Evolutionary conservation across 768 basidiomycete genomes (phyloP), one percentile per base, ranked within the genome.

Genomic region (Collybia nuda): DNA sequence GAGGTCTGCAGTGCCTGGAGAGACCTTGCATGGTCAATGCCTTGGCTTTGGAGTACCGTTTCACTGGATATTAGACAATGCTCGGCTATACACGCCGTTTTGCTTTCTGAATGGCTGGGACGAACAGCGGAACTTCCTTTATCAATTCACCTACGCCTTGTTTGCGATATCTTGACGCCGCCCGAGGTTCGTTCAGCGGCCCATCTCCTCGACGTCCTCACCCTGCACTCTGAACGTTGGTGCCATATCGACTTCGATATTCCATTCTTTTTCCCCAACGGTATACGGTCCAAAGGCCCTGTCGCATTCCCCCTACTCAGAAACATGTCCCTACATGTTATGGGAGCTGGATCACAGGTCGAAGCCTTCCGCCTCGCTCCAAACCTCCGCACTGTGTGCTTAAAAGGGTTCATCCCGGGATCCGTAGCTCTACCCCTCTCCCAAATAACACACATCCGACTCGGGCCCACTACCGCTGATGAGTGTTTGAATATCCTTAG

Each of bases 11-110:
- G 53, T 14, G 52, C 64, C 22, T 66, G 65, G 65, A 52, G 67
- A 18, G 54, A 60, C 9, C 57, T 65, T 43, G 65, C 62, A 21
- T 65, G 64, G 64, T 54, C 61, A n/a, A 64, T 65, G 48, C 65
- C 67, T 2, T 60, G 54, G 40, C 60, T 68, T 9, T 66, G 67
- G 64, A 53, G 57, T 18, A 56, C 52, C 21, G 51, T 66, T 21
- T 58, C 54, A 36, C 52, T 67, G 17, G 53, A 45, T 18, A 53
- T 58, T 11, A 45, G 60, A 12, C 40, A 51, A 21, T 58, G 54
- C 7, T 54, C 60, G 12, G 44, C 53, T 9, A 22, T 39, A 12
- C 61, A 62, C 47, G 56, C 55, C 37, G 40, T 49, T 8, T 47
- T 65, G 14, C 50, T 67, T 12, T 54, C 59, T 12, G 60, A 65